phyloP scores from a whole-genome alignment of 495 filamentous ascomycete species.

The Aspergillus kassunensis region DNA sequence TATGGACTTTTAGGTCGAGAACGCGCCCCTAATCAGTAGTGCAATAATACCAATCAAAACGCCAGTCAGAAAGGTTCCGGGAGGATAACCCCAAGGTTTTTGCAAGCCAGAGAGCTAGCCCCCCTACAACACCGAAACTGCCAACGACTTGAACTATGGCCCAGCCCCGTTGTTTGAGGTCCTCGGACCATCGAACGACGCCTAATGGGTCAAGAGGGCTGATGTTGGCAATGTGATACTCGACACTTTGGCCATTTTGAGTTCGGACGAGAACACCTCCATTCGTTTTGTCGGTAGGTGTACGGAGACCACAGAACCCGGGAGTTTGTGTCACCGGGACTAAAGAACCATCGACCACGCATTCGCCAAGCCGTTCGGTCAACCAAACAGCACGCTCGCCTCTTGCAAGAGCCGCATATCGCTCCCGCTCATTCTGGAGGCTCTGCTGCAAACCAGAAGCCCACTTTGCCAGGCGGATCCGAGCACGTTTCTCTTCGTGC shows the following conservation, averaged over 20 bases:
- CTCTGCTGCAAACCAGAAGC: slow-evolving; percentile 83
- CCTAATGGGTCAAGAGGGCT: slow-evolving; percentile 71
- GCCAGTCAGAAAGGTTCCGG: slow-evolving; percentile 35
- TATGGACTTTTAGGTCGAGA: neutral
- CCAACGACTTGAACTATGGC: slow-evolving; percentile 75
- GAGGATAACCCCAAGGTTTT: slow-evolving; percentile 42
- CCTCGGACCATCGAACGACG: slow-evolving; percentile 64
- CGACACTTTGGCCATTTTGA: slow-evolving; percentile 17
- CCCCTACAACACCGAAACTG: slow-evolving; percentile 68
- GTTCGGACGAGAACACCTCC: slow-evolving; percentile 25
- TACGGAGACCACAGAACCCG: slow-evolving; percentile 27
- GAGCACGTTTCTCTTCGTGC: slow-evolving; percentile 68
- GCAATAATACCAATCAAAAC: slow-evolving; percentile 26
- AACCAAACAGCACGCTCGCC: slow-evolving; percentile 79
- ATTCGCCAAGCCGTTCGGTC: slow-evolving; percentile 69
- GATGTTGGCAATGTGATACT: slow-evolving; percentile 32
- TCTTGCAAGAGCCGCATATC: slow-evolving; percentile 66
- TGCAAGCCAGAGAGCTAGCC: slow-evolving; percentile 62
- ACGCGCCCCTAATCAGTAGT: slow-evolving; percentile 13
- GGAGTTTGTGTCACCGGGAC: slow-evolving; percentile 46
- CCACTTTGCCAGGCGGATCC: slow-evolving; percentile 83
- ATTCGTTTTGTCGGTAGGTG: slow-evolving; percentile 17
- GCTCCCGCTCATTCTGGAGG: slow-evolving; percentile 71
- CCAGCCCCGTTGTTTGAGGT: slow-evolving; percentile 62
- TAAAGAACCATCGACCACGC: slow-evolving; percentile 66